Evolutionary conservation across 169 alveolate species (phyloP).

Genomic region (Plasmodium fragile): DNA sequence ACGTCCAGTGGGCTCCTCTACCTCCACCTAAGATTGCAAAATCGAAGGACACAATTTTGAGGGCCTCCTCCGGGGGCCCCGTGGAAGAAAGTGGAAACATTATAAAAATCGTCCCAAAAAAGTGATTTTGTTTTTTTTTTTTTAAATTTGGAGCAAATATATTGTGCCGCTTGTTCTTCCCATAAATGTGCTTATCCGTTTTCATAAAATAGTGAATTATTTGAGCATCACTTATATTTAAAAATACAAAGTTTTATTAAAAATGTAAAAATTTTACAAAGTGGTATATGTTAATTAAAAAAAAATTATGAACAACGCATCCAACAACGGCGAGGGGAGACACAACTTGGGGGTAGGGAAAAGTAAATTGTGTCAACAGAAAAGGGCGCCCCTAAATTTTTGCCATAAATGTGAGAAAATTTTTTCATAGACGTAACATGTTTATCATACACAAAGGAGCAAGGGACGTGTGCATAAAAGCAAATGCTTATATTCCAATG

Average conservation of each 20-base stretch:
- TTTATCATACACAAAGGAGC: neutral
- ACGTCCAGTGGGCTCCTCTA: conserved; percentile 32
- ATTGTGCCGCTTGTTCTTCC: neutral
- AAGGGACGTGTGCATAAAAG: neutral
- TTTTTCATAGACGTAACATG: neutral
- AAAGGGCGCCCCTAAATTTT: neutral
- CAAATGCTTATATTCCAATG: neutral
- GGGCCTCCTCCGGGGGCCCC: conserved; percentile 36
- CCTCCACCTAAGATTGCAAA: neutral
- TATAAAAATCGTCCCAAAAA: conserved; percentile 9
- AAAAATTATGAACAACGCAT: conserved; percentile 3
- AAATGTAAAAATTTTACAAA: conserved; percentile 18
- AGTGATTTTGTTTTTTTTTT: conserved; percentile 27
- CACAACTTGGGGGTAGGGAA: neutral
- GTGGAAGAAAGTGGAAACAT: conserved; percentile 65
- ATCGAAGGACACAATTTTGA: neutral
- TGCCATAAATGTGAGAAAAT: neutral
- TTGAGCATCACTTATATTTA: conserved; percentile 8
- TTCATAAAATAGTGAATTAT: neutral
- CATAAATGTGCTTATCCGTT: conserved; percentile 13
- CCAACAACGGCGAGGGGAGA: neutral
- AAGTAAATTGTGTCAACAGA: neutral
- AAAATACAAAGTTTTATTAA: conserved; percentile 51
- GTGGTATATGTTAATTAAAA: conserved; percentile 13
- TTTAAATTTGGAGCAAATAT: neutral